phyloP scores from a whole-genome alignment of 1,139 yeast species.

The Magnusiomyces sp. region DNA sequence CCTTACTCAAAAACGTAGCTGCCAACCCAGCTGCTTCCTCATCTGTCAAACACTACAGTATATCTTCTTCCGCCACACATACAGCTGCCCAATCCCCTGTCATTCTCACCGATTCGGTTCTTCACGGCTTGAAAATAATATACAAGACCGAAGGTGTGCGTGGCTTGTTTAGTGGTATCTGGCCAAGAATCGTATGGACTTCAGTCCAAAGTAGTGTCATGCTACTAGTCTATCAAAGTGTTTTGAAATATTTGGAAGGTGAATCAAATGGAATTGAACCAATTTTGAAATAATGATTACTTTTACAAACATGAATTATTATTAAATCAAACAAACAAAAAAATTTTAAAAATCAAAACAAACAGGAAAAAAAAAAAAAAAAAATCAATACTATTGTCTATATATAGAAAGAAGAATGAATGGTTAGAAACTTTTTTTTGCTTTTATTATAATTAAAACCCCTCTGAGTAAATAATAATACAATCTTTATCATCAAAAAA shows the following conservation, averaged over 20 bases:
- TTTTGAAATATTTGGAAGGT: constrained; percentile 22
- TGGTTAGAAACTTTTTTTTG: too few relatives aligned
- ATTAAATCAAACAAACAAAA: not conserved
- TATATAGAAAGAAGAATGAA: too few relatives aligned
- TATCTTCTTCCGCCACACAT: constrained; percentile 17
- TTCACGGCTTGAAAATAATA: constrained; percentile 55
- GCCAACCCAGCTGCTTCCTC: constrained; percentile 22
- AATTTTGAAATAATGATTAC: not conserved
- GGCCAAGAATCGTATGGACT: constrained; percentile 95
- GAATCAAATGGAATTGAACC: not conserved
- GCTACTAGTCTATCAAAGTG: constrained; percentile 72
- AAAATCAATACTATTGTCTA: too few relatives aligned
- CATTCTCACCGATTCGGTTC: constrained; percentile 43
- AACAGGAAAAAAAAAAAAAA: not conserved
- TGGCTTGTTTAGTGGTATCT: constrained; percentile 89
- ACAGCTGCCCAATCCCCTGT: constrained; percentile 31
- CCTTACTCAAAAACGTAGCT: too few relatives aligned
- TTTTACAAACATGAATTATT: too few relatives aligned
- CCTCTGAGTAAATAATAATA: too few relatives aligned
- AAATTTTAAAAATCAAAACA: not conserved
- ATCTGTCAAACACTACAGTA: constrained; percentile 14
- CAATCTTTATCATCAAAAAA: too few relatives aligned
- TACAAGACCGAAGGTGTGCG: constrained; percentile 65
- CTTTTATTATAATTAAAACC: too few relatives aligned
- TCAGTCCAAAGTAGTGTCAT: constrained; percentile 91